A percentile compares a stretch with the other conserved stretches of the same genome.
These are phyloP conservation scores for Purpureocillium lavendulum DNA, from an alignment of 2,329 filamentous ascomycete species.

Conservation along the genomic window DNA sequence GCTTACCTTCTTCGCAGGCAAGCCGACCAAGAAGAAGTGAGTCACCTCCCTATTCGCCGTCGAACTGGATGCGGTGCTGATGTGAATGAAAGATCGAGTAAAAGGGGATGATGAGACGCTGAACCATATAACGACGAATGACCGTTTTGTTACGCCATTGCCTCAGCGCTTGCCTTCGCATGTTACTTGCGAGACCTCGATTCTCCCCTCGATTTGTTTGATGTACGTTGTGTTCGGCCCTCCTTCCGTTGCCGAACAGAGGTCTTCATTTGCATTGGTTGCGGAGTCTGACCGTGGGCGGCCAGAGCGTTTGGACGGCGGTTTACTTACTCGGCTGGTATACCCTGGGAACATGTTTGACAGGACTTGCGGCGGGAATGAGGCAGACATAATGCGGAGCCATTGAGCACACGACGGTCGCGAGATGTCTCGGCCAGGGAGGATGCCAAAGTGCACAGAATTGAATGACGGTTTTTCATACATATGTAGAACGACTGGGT, in stretches of 20 bases:
- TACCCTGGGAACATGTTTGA: too few relatives aligned
- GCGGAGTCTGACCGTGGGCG: constrained; percentile 15
- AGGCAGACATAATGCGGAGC: too few relatives aligned
- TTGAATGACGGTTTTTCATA: too few relatives aligned
- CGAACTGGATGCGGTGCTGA: neutral
- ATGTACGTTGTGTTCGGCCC: constrained; percentile 1
- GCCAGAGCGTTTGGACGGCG: too few relatives aligned
- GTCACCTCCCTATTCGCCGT: neutral
- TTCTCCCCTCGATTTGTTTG: constrained; percentile 1
- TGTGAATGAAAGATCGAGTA: constrained; percentile 6
- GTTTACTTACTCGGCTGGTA: too few relatives aligned
- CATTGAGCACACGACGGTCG: too few relatives aligned
- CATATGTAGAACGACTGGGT: neutral
- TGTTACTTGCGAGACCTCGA: constrained; percentile 1
- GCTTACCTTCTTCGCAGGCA: constrained; percentile 12
- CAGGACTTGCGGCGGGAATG: too few relatives aligned
- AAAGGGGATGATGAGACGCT: constrained; percentile 6
- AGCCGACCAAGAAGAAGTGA: constrained; percentile 14
- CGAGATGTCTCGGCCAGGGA: too few relatives aligned
- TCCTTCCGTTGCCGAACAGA: neutral
- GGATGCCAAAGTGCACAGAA: too few relatives aligned
- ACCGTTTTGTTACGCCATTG: constrained; percentile 6
- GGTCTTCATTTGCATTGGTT: constrained; percentile 6
- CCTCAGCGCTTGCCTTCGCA: constrained; percentile 8
- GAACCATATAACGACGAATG: constrained; percentile 5